Evolutionary conservation across 1,284 basidiomycete genomes (phyloP), one percentile per base, ranked within the genome.

Genomic region (Cryptococcus maquisensis): DNA sequence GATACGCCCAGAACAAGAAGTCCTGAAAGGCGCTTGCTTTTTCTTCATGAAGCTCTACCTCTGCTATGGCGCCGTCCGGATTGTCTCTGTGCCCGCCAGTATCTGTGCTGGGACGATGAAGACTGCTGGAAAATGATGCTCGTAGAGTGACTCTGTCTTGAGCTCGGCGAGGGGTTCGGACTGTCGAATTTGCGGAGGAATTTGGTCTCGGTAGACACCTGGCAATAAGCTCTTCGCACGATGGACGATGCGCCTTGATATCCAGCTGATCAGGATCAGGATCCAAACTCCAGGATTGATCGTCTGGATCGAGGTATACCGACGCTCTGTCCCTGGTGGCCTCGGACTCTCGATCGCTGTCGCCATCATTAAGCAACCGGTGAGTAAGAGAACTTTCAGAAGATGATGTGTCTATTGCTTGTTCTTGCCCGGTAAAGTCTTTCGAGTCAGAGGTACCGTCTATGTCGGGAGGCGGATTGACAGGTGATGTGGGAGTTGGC

Each of bases 1-100:
- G 73, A 60, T 75, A 75, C 16, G 67, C 67, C 73, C 73, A 75
- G 54, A 69, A 72, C n/a, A 75, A 49, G 44, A 75, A 73, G 56
- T 75, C 73, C 40, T 74, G 72, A 50, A 74, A 74, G 1, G 71
- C 72, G 6, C 51, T 52, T 3, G 71, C 65, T 23, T 60, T 61
- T 53, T 71, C 68, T 47, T 74, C 72, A 28, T 69, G 68, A 35
- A 74, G 55, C 49, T 74, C 66, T 5, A 74, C 67, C 1, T 69
- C 65, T 2, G 68, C 69, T n/a, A 70, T 65, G 12, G 55, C 47
- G 10, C 26, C 49, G 12, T 13, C 45, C 16, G 37, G 16, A 21
- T 13, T 18, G 21, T 3, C 12, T 7, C 9, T 15, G 24, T 20
- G 28, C 10, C 28, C 10, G 28, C 10, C 3, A 10, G 28, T 6